Evolutionary conservation across 768 basidiomycete species (phyloP), one percentile per base, ranked within the genome.

Genomic region (Fomitopsis serialis): DNA sequence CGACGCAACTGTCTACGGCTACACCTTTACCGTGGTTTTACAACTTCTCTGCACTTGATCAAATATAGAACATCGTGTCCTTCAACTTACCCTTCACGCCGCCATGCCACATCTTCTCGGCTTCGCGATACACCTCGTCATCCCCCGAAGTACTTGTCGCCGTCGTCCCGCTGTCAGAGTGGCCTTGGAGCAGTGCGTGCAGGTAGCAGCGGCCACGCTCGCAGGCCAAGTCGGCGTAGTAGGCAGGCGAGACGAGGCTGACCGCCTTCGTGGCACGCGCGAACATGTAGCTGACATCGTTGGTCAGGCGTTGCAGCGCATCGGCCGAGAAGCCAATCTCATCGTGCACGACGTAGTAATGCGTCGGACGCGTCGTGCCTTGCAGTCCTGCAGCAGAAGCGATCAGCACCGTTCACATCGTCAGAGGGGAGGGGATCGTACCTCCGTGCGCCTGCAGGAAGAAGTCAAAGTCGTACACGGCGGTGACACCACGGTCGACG

Each of bases 41-140:
- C n/a, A n/a, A n/a, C n/a, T n/a, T n/a, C n/a, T n/a, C n/a, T n/a
- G n/a, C n/a, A n/a, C n/a, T n/a, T n/a, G n/a, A 36, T 74, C 57
- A 88, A n/a, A 89, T 71, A 67, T 90, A 90, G 61, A 79, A 90
- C 87, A 90, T 90, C 0, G 83, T 84, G 35, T 86, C 77, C 68
- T 80, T 85, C 63, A 89, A 65, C 6, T 60, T 65, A 2, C 74
- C 78, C 15, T 64, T 57, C 15, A 87, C 82, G 1, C 85, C 87
- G 2, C 63, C 63, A 17, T 66, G 65, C 89, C 89, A 92, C 40
- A 77, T 49, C 15, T 47, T 61, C 50, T 61, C 42, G 1, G 87
- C 89, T 62, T 86, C 85, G 15, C 62, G 63, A 57, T 72, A 70
- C 13, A 85, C 75, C 24, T 74, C 72, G 21, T 83, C 82, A 64